Percentiles rank a stretch among this genome's conserved stretches.
phyloP scores from a whole-genome alignment of 345 rosid species.

The Rhodomyrtus tomentosa region DNA sequence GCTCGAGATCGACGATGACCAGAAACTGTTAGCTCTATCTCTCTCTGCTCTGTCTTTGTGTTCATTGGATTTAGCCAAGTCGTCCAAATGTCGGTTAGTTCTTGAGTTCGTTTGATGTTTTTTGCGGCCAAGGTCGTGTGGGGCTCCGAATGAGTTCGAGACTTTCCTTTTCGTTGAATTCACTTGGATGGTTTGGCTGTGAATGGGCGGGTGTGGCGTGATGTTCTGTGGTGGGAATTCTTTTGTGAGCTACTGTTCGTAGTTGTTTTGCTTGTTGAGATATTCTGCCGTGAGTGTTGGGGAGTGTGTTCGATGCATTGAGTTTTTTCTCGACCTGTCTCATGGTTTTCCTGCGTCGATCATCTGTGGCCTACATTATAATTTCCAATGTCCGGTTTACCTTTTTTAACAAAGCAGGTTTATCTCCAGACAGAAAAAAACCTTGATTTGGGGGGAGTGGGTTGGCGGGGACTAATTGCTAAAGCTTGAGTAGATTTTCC shows the following conservation, averaged over 20 bases:
- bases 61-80: not conserved
- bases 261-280: not conserved
- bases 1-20: conserved; percentile 43
- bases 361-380: not conserved
- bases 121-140: not conserved
- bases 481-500: not conserved
- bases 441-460: not conserved
- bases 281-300: not conserved
- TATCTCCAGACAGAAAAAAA: not conserved
- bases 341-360: not conserved
- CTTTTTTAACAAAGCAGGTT: not conserved
- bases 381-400: not conserved
- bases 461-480: not conserved
- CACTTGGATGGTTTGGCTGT: not conserved
- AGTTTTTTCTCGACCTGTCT: not conserved
- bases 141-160: not conserved
- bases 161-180: not conserved
- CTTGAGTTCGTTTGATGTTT: not conserved
- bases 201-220: not conserved
- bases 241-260: not conserved
- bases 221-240: not conserved
- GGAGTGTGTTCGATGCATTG: not conserved
- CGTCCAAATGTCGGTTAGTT: not conserved
- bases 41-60: not conserved
- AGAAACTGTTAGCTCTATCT: conserved; percentile 18